Base-by-base conservation (phyloP, 495 filamentous ascomycete genomes). In the Aspergillus nanangensis region DNA sequence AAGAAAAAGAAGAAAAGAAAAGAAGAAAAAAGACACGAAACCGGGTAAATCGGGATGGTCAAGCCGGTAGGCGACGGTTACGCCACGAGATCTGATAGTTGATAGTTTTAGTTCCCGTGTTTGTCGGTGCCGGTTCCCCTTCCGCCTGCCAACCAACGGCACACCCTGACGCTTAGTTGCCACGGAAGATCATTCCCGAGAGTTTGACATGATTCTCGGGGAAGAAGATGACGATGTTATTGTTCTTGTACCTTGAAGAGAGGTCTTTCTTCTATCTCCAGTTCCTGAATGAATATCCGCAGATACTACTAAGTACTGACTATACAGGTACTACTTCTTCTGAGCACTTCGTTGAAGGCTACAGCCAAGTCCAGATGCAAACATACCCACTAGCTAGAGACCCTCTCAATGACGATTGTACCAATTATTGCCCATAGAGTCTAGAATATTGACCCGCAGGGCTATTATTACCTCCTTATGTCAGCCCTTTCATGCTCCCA, bases 1-100 rank as follows among this genome's bases (percentile, higher is more conserved):
- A n/a, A n/a, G n/a, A n/a, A n/a, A n/a, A n/a, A n/a, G n/a, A n/a
- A n/a, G n/a, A n/a, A n/a, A n/a, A n/a, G n/a, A n/a, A n/a, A n/a
- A n/a, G n/a, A n/a, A n/a, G n/a, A n/a, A n/a, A n/a, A n/a, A n/a
- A n/a, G n/a, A n/a, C n/a, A n/a, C n/a, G n/a, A n/a, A n/a, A 35
- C 34, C 41, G 41, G 41, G 14, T 44, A 35, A 29, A 44, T 45
- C 43, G 43, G 43, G 43, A 37, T 37, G 19, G 23, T 29, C 43
- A 13, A 20, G 21, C 20, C 31, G 32, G 33, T 37, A 34, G 33
- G 20, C 14, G 25, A 29, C 37, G 37, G 37, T 20, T 38, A 21
- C 20, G 21, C 34, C 31, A 32, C 23, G 33, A 11, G 43, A 37
- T 31, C 23, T 27, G 23, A 14, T 37, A 27, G 15, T 20, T 42